Base-by-base conservation (phyloP, 2,329 filamentous ascomycete species). In the Trichothecium sympodiale region DNA sequence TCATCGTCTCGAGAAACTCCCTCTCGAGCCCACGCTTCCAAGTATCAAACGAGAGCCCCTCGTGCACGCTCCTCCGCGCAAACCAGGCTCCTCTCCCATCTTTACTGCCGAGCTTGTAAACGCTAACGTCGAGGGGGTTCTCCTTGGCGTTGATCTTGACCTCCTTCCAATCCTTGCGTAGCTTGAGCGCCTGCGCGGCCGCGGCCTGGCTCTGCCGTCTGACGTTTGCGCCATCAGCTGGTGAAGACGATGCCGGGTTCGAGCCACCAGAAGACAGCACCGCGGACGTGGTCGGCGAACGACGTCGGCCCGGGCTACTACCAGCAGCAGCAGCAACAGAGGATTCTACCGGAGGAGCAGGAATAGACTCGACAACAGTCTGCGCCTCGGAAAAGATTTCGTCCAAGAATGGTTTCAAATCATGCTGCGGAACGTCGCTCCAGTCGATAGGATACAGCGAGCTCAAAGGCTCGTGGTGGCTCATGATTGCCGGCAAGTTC, bases 71-170 rank as follows among this genome's bases (percentile, higher is more conserved):
- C 33, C 82, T 68, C 37, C 89, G 67, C 17, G 85, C 85, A 57
- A 95, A 96, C 89, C 89, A 96, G 7, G 83, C 70, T 3, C 88
- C 89, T 44, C 80, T 80, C 27, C 85, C 78, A 56, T 96, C 89
- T 47, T 83, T 80, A 3, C 80, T 75, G 0, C 69, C 62, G 40
- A 91, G 69, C 55, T 93, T 94, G 62, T 83, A 94, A 17, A 95
- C 77, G 37, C 67, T 70, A 42, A 95, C 78, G 1, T 71, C 77
- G 8, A 85, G 64, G 1, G 85, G 83, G 49, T 93, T 91, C 15
- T 88, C 80, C 45, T 70, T 77, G 3, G 72, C 58, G 29, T 70
- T 75, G 37, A 85, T 59, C 57, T 86, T 89, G 50, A 88, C 62
- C 29, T 86, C 81, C 56, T 93, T 94, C 87, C 89, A 95, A 57